Conservation (phyloP, 2,329 filamentous ascomycete genomes). For the Neospermospora avenae region DNA sequence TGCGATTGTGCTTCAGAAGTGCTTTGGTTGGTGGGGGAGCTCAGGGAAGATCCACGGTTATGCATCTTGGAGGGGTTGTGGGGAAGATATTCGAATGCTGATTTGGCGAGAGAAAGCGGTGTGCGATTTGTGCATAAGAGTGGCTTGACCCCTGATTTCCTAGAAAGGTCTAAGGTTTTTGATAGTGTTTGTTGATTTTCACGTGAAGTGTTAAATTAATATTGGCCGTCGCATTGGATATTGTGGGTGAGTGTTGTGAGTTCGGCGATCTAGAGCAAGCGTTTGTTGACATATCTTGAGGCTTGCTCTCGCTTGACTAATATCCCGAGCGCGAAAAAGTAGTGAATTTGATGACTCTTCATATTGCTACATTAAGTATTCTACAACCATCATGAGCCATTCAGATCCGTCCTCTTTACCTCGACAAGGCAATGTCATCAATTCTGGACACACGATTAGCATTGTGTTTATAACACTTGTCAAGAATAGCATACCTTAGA, state of each 20-base stretch:
- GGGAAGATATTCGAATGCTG: background rate
- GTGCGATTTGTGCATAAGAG: background rate
- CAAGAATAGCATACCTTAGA: slow-evolving; percentile 1
- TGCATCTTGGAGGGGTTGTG: background rate
- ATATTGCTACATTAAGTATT: slow-evolving; percentile 25
- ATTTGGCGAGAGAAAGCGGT: background rate
- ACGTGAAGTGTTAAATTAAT: background rate
- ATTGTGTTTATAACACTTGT: background rate
- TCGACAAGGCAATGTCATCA: slow-evolving; percentile 32
- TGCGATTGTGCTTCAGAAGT: slow-evolving; percentile 1
- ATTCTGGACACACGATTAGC: slow-evolving; percentile 20
- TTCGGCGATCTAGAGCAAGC: background rate
- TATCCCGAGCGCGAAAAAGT: background rate
- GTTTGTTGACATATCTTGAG: background rate
- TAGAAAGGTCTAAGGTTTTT: background rate
- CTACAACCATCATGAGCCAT: slow-evolving; percentile 19
- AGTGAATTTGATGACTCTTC: slow-evolving; percentile 1
- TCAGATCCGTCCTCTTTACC: slow-evolving; percentile 20
- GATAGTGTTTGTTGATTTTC: background rate
- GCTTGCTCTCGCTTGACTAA: background rate
- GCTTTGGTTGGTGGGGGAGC: background rate
- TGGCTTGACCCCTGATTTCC: background rate
- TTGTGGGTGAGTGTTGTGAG: background rate
- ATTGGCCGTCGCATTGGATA: background rate
- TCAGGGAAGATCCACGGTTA: background rate